Evolutionary conservation across 2,329 filamentous ascomycete genomes (phyloP).

Genomic region (Cladosporium halotolerans): DNA sequence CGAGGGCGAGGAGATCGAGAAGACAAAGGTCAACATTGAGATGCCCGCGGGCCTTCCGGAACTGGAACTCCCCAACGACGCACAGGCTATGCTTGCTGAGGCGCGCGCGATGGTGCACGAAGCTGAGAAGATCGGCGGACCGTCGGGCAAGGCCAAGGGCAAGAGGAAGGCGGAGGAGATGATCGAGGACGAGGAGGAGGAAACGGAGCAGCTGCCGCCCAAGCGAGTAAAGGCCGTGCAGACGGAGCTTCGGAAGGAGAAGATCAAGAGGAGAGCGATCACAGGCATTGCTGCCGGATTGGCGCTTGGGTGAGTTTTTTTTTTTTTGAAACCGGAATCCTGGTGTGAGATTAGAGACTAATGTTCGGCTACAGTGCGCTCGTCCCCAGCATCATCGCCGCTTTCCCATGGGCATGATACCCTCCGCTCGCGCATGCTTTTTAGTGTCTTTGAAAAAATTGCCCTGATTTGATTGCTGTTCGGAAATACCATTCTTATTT

Average conservation of each 20-base stretch:
- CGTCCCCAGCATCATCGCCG: slow-evolving; percentile 23
- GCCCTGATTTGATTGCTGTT: slow-evolving; percentile 9
- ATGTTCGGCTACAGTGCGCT: slow-evolving; percentile 20
- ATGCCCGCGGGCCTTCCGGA: slow-evolving; percentile 62
- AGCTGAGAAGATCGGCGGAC: slow-evolving; percentile 50
- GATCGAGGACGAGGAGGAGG: slow-evolving; percentile 44
- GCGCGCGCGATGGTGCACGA: slow-evolving; percentile 84
- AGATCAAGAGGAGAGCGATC: slow-evolving; percentile 76
- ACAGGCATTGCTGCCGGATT: slow-evolving; percentile 81
- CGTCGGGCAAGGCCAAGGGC: slow-evolving; percentile 31
- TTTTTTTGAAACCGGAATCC: no score
- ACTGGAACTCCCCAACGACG: slow-evolving; percentile 68
- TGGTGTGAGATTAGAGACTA: not conserved
- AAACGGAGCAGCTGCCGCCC: slow-evolving; percentile 25
- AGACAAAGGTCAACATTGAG: slow-evolving; percentile 69
- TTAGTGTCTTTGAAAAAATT: not conserved
- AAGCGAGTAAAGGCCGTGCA: slow-evolving; percentile 76
- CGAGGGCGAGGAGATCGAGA: slow-evolving; percentile 63
- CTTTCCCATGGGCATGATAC: slow-evolving; percentile 17
- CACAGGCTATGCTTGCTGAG: slow-evolving; percentile 74
- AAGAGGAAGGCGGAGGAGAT: slow-evolving; percentile 74
- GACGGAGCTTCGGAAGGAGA: slow-evolving; percentile 75
- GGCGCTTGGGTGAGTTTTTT: slow-evolving; percentile 73
- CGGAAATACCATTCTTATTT: slow-evolving; percentile 15
- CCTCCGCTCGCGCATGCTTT: not conserved